Conservation (phyloP, 164 flowering plant genomes). For the Pachysandra terminalis region DNA sequence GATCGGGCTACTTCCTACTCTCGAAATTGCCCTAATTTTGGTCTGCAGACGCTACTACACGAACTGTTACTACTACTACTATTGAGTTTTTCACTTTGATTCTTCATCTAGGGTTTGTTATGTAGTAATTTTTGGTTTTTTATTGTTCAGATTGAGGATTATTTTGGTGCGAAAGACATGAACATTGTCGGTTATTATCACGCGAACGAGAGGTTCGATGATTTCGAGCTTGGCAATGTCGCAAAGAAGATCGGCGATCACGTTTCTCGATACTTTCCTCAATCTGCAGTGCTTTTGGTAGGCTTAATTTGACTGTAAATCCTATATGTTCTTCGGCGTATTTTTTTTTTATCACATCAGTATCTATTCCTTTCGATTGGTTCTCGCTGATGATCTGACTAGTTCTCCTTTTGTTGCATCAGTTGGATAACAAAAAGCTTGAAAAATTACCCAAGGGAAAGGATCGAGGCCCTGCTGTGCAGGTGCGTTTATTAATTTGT, state of each 20-base stretch:
- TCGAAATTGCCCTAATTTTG: conserved; percentile 87
- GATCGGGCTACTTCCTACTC: conserved; percentile 79
- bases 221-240: conserved; percentile 57
- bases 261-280: conserved; percentile 70
- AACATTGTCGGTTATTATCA: conserved; percentile 88
- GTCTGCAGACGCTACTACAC: conserved; percentile 24
- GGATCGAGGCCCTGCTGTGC: conserved; percentile 64
- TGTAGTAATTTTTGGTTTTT: not conserved
- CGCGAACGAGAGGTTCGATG: conserved; percentile 88
- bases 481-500: conserved; percentile 43
- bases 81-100: not conserved
- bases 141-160: conserved; percentile 70
- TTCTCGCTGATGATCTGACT: not conserved
- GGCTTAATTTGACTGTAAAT: conserved; percentile 9
- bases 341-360: no score
- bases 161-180: conserved; percentile 57
- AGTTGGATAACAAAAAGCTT: conserved; percentile 85
- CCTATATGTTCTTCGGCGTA: not conserved
- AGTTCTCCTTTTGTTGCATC: conserved; percentile 7
- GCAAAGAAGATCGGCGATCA: conserved; percentile 97
- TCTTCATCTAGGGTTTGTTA: conserved; percentile 5
- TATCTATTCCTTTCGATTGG: not conserved
- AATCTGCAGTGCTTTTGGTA: conserved; percentile 83
- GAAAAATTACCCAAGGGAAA: conserved; percentile 55
- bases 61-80: not conserved